Percentiles rank a stretch among this genome's conserved stretches.
phyloP scores from a whole-genome alignment of 805 yeast species.

The Lachancea mirantina region DNA sequence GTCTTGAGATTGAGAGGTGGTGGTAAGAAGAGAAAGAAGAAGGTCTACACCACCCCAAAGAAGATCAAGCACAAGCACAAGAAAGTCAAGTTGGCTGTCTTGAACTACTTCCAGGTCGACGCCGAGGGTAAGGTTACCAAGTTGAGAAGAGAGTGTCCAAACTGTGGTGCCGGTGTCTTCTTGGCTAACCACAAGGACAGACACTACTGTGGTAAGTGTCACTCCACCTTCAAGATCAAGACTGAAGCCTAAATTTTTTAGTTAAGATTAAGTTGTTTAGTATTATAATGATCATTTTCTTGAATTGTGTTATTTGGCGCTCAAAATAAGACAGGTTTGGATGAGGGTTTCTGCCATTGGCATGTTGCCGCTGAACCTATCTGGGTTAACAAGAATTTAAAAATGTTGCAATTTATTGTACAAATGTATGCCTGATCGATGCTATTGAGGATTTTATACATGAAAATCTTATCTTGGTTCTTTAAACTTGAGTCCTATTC shows the following conservation, averaged over 20 bases:
- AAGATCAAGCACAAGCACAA: conserved; percentile 99
- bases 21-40: conserved; percentile 99
- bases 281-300: too few relatives aligned
- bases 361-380: too few relatives aligned
- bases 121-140: conserved; percentile 97
- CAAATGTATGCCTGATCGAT: too few relatives aligned
- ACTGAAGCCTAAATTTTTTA: conserved; percentile 22
- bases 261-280: too few relatives aligned
- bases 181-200: conserved; percentile 99
- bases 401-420: too few relatives aligned
- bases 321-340: too few relatives aligned
- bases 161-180: conserved; percentile 99
- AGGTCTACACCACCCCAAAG: conserved; percentile 99
- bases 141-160: conserved; percentile 97
- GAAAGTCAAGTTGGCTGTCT: conserved; percentile 98
- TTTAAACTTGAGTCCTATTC: conserved; percentile 2
- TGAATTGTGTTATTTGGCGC: too few relatives aligned
- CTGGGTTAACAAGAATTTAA: too few relatives aligned
- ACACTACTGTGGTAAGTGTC: conserved; percentile 99
- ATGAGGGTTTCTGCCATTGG: too few relatives aligned
- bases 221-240: conserved; percentile 71
- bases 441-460: too few relatives aligned
- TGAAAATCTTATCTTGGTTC: too few relatives aligned
- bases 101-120: conserved; percentile 98
- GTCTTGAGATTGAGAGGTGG: conserved; percentile 98